Base-by-base conservation (phyloP, 768 basidiomycete species). In the Filobasidium floriforme region DNA sequence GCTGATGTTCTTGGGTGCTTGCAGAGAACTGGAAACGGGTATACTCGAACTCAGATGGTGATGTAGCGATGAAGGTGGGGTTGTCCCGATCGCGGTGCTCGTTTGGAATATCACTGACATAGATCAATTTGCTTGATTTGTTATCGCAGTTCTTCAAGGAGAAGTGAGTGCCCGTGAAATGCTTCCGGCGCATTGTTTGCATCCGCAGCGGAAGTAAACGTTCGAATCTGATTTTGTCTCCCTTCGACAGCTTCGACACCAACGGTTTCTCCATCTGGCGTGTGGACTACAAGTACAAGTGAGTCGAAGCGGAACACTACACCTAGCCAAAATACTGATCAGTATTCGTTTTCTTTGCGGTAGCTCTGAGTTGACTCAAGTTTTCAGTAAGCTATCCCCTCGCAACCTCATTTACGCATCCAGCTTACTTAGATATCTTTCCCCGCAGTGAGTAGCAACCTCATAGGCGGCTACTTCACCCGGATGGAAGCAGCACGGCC, bases 11-110 rank as follows among this genome's bases (percentile, higher is more conserved):
- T 37, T 37, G 3, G 32, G 32, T 9, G 3, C 32, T 37, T 37
- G 32, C 32, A 37, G 32, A 94, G 79, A 92, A 97, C 81, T 96
- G 91, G 92, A 97, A 97, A 80, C 87, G 90, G 54, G 88, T 89
- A 52, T 99, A 98, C 83, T 96, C 92, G 74, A 98, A 97, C 88
- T 87, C 88, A 79, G 92, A 97, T n/a, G 97, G 93, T 44, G 87
- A 89, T 43, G 92, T 89, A 69, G 79, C 91, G 60, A 73, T 99
- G 44, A 91, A n/a, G n/a, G n/a, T n/a, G n/a, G n/a, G n/a, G n/a
- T n/a, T n/a, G n/a, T n/a, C n/a, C n/a, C n/a, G n/a, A n/a, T n/a
- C n/a, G n/a, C n/a, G n/a, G n/a, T n/a, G n/a, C n/a, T n/a, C n/a
- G n/a, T n/a, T n/a, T n/a, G n/a, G n/a, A n/a, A n/a, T n/a, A n/a